Base-by-base conservation (phyloP, 1,284 basidiomycete genomes). In the Abortiporus biennis region DNA sequence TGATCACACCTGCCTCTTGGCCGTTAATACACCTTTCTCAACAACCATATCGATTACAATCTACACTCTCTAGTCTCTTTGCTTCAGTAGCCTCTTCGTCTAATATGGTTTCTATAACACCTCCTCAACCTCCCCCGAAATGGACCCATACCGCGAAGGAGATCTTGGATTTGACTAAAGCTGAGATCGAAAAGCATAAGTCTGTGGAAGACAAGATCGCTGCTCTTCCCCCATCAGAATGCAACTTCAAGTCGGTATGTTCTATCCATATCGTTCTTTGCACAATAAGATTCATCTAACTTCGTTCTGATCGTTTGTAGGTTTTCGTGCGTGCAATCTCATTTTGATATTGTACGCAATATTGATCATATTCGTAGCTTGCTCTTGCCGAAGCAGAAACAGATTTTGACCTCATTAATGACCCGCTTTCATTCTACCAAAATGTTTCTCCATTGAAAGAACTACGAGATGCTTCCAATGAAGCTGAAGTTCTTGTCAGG, bases 351-450 rank as follows among this genome's bases (percentile, higher is more conserved):
- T 37, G 9, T 27, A n/a, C 27, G 8, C 9, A 29, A 29, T 29
- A 29, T n/a, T 29, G 27, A 29, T n/a, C 9, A 29, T 29, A 8
- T 29, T 9, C 6, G 29, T 53, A 80, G 73, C 54, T 72, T 21
- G 65, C 74, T 4, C 72, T 90, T 21, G 76, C 81, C 1, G 56
- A 71, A 15, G 69, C 71, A 6, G 83, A 85, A 37, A 73, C 78
- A 8, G 59, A 68, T 9, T 64, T 78, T 23, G 75, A 80, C 40
- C 56, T 58, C 6, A 54, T 66, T 24, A 55, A 68, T 6, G 80
- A 84, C 50, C 83, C 83, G 0, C 67, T 85, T 11, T 63, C 69
- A 0, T 91, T 91, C 63, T 85, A 89, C 56, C 84, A 88, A 59
- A 86, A 88, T 51, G 85, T 91, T 16, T 84, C 85, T 12, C 65